Evolutionary conservation across 345 rosid genomes (phyloP), one percentile per base, ranked within the genome.

Genomic region (Eucalyptus fibrosa): DNA sequence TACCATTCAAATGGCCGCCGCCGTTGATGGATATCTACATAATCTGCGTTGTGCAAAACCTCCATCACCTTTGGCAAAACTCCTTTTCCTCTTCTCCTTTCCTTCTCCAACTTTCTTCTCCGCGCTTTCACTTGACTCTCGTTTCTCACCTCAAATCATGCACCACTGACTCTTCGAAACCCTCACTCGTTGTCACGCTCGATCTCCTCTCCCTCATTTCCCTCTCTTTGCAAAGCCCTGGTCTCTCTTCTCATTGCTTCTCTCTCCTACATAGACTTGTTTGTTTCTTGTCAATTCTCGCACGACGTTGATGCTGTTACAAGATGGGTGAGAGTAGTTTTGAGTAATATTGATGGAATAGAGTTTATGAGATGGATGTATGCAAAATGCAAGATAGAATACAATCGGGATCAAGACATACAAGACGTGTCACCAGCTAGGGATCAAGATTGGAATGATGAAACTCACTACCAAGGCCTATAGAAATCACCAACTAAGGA

Each of bases 271-370:
- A 62, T 62, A 30, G 34, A 30, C 34, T 62, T 30, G 72, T 62
- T 62, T 14, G 72, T 30, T 62, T 62, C 34, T 62, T 30, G 72
- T 7, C 17, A 6, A 62, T 62, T 62, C 34, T 11, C 9, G 0
- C 72, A 62, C 7, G 14, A 56, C 26, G 1, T 53, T 53, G 26
- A 21, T 0, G 11, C 11, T 0, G 11, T 53, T 21, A 1, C 59
- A 0, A 8, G 59, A 19, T 53, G 11, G 59, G 59, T 1, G 59
- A 53, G 59, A 53, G 59, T 53, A 2, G 2, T 53, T 53, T 53
- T 53, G 59, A 53, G 11, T 21, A 1, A 53, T 21, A 8, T 21
- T 53, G 26, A 53, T 4, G 59, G 26, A 53, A 21, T 0, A 2
- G 5, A 53, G 59, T 53, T 53, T 53, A 53, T 53, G 59, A 21